These are phyloP conservation scores for Aspergillus ellipticus DNA, from an alignment of 495 filamentous ascomycete genomes.

Conservation along the genomic window DNA sequence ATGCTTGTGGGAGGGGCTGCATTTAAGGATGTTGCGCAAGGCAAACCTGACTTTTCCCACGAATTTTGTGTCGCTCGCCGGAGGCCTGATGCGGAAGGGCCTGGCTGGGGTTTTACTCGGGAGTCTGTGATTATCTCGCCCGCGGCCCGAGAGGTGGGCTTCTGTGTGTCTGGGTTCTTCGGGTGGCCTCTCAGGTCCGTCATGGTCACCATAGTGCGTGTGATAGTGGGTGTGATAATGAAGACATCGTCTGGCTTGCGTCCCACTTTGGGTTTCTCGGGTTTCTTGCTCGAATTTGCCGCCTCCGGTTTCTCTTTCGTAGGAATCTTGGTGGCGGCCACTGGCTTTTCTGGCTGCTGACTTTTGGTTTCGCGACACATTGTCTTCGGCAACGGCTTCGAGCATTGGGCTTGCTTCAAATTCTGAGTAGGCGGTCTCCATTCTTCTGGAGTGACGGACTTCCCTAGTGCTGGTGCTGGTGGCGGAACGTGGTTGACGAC, in stretches of 20 bases:
- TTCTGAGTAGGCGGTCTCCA: slow-evolving; percentile 37
- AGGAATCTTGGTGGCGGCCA: slow-evolving; percentile 15
- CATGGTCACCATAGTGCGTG: slow-evolving; percentile 34
- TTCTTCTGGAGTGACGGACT: slow-evolving; percentile 26
- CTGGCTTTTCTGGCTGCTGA: slow-evolving; percentile 20
- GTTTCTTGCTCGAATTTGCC: slow-evolving; percentile 9
- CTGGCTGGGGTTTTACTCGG: slow-evolving; percentile 28
- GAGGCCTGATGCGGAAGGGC: slow-evolving; percentile 31
- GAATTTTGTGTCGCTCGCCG: slow-evolving; percentile 25
- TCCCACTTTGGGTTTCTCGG: slow-evolving; percentile 16
- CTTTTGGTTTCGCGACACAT: slow-evolving; percentile 30
- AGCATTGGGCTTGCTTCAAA: slow-evolving; percentile 44
- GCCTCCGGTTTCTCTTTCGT: slow-evolving; percentile 29
- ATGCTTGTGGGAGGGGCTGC: slow-evolving; percentile 11
- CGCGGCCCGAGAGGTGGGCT: slow-evolving; percentile 10
- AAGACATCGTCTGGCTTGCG: slow-evolving; percentile 39
- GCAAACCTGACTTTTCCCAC: slow-evolving; percentile 24
- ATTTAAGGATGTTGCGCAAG: slow-evolving; percentile 21
- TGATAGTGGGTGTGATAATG: slow-evolving; percentile 51
- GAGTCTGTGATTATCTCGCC: slow-evolving; percentile 32
- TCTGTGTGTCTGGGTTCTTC: slow-evolving; percentile 3
- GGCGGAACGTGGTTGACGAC: slow-evolving; percentile 8
- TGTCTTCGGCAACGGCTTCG: slow-evolving; percentile 31
- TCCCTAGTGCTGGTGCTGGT: slow-evolving; percentile 17
- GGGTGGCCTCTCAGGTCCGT: slow-evolving; percentile 12